Conservation (phyloP, 805 yeast genomes). For the Peterozyma xylosa region DNA sequence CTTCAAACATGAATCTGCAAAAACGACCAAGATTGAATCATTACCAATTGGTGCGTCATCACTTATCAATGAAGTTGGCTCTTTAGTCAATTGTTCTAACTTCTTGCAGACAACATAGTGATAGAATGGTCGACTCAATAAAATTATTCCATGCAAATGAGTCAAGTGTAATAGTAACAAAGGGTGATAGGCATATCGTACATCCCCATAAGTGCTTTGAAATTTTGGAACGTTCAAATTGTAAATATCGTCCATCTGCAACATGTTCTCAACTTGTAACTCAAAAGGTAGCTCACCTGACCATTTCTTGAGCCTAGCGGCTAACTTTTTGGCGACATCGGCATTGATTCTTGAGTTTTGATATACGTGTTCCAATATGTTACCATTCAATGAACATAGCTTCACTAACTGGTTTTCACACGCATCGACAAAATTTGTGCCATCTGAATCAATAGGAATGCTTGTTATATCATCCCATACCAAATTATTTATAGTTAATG, state of each 20-base stretch:
- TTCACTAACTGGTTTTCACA: slow-evolving; percentile 22
- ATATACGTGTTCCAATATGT: slow-evolving; percentile 24
- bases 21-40: slow-evolving; percentile 13
- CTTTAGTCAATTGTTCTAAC: slow-evolving; percentile 5
- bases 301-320: slow-evolving; percentile 28
- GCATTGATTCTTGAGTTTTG: slow-evolving; percentile 22
- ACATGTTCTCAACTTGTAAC: slow-evolving; percentile 19
- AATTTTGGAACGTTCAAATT: slow-evolving; percentile 9
- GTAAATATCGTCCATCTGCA: slow-evolving; percentile 11
- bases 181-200: slow-evolving; percentile 10
- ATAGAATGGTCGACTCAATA: slow-evolving; percentile 35
- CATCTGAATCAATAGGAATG: slow-evolving; percentile 30
- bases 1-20: slow-evolving; percentile 29
- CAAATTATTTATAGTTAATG: slow-evolving; percentile 14
- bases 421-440: slow-evolving; percentile 15
- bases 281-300: slow-evolving; percentile 23
- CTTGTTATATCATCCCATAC: slow-evolving; percentile 17
- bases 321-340: slow-evolving; percentile 23
- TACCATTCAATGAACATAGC: slow-evolving; percentile 22
- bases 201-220: not conserved
- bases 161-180: slow-evolving; percentile 26
- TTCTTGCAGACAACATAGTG: slow-evolving; percentile 20
- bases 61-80: slow-evolving; percentile 6
- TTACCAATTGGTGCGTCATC: not conserved
- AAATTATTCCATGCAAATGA: slow-evolving; percentile 27